Conservation (phyloP, 108 stramenopile genomes). For the Stephanodiscus minutulus region DNA sequence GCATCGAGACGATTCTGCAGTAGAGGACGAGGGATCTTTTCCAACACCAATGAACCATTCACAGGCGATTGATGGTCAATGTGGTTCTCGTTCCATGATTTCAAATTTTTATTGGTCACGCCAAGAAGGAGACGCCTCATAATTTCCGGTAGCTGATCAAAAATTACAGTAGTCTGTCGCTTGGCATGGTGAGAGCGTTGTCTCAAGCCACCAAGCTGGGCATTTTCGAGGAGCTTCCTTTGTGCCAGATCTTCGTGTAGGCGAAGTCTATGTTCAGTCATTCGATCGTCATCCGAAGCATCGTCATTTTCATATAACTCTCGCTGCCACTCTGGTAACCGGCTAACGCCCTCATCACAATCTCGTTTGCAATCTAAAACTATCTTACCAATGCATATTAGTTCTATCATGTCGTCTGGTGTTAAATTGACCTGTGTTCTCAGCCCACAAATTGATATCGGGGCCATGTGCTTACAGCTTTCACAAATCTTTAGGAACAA, state of each 20-base stretch:
- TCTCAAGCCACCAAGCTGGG: conserved; percentile 52
- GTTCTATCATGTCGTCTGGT: conserved; percentile 88
- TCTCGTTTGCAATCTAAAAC: conserved; percentile 58
- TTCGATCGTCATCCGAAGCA: conserved; percentile 56
- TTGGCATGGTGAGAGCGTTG: conserved; percentile 38
- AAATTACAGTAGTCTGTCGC: conserved; percentile 48
- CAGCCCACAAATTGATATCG: conserved; percentile 75
- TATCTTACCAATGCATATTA: conserved; percentile 77
- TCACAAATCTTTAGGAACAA: conserved; percentile 79
- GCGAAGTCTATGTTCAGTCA: conserved; percentile 63
- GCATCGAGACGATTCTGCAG: conserved; percentile 4
- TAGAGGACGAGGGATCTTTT: conserved; percentile 31
- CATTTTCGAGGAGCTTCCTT: conserved; percentile 53
- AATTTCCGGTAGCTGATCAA: conserved; percentile 46
- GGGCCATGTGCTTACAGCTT: conserved; percentile 57
- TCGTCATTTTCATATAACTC: conserved; percentile 26
- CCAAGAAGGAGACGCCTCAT: conserved; percentile 42
- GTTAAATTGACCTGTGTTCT: conserved; percentile 90
- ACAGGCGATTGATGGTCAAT: conserved; percentile 11
- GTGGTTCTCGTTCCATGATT: conserved; percentile 6
- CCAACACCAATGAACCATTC: background rate
- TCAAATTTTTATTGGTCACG: conserved; percentile 16
- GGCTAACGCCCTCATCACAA: conserved; percentile 10
- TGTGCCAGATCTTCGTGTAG: conserved; percentile 61
- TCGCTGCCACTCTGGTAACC: conserved; percentile 30